Percentiles rank a stretch among this genome's conserved stretches.
Evolutionary conservation across 2,329 filamentous ascomycete genomes (phyloP).

Genomic region (Purpureocillium takamizusanense): DNA sequence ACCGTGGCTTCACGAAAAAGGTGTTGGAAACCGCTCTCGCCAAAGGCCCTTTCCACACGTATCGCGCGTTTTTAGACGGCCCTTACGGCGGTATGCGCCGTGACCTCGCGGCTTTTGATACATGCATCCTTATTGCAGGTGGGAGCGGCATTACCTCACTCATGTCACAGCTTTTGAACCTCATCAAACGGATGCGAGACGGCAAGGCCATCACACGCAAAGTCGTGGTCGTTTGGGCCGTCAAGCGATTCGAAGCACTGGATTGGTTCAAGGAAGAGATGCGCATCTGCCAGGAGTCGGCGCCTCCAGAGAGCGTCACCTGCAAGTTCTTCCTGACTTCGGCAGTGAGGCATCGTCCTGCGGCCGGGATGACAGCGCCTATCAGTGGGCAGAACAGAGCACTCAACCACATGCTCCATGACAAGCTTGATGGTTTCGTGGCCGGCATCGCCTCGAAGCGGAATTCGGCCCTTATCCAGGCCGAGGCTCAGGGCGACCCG

Average conservation of each 20-base stretch:
- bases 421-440: constrained; percentile 80
- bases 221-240: constrained; percentile 87
- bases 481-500: constrained; percentile 69
- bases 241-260: constrained; percentile 86
- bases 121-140: constrained; percentile 85
- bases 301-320: constrained; percentile 78
- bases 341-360: constrained; percentile 33
- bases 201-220: constrained; percentile 87
- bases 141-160: constrained; percentile 92
- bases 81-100: constrained; percentile 93
- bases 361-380: constrained; percentile 36
- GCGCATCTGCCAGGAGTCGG: constrained; percentile 80
- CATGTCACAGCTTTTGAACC: constrained; percentile 79
- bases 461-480: constrained; percentile 73
- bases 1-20: constrained; percentile 79
- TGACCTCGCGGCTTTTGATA: constrained; percentile 85
- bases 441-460: constrained; percentile 80
- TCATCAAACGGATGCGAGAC: constrained; percentile 96
- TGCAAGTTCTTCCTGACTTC: constrained; percentile 94
- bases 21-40: constrained; percentile 76
- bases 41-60: constrained; percentile 84
- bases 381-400: constrained; percentile 34
- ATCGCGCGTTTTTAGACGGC: constrained; percentile 84
- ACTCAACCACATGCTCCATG: constrained; percentile 69
- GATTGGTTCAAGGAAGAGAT: constrained; percentile 97